Evolutionary conservation across 129 eudicot species (phyloP), one percentile per base, ranked within the genome.

Genomic region (Artemisia argyi): DNA sequence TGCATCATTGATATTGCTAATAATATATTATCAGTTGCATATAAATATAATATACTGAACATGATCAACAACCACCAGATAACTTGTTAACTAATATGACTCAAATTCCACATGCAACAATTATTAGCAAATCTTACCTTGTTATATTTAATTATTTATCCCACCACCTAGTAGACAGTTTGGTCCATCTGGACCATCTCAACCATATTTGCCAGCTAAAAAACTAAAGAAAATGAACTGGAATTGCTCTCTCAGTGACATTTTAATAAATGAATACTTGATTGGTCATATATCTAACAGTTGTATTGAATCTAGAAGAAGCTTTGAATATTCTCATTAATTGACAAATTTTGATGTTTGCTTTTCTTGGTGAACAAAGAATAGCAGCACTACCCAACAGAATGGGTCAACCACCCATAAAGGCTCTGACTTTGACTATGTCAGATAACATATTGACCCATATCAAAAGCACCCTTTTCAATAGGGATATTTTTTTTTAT

Each of bases 141-240:
- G 75, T 19, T 47, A 32, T 19, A 35, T 63, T 74, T 32, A 51
- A 11, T 26, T 4, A 32, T 42, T 32, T 12, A 44, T 54, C 11
- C 60, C 13, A 58, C 60, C 50, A 28, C 28, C 19, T 16, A 28
- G 35, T 28, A 66, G 74, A 76, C 61, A 76, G 24, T 46, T 66
- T 58, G 74, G 75, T 26, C 80, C 74, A 76, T 76, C 61, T 58
- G 74, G 75, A 18, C 80, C 74, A 76, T 76, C 61, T 65, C 73
- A 78, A 78, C 73, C 73, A 71, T 55, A 26, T 66, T 64, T 78
- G 82, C 77, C 82, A 78, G 82, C 82, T 65, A 78, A 55, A 64
- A 14, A 56, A 46, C 48, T 42, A 65, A 71, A 62, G 50, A 55
- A 53, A 71, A 65, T 71, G 72, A 63, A 71, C 82, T 71, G 82